Conservation (phyloP, 192 early-diverging fungal species). For the Rhizoclosmatium sp. region DNA sequence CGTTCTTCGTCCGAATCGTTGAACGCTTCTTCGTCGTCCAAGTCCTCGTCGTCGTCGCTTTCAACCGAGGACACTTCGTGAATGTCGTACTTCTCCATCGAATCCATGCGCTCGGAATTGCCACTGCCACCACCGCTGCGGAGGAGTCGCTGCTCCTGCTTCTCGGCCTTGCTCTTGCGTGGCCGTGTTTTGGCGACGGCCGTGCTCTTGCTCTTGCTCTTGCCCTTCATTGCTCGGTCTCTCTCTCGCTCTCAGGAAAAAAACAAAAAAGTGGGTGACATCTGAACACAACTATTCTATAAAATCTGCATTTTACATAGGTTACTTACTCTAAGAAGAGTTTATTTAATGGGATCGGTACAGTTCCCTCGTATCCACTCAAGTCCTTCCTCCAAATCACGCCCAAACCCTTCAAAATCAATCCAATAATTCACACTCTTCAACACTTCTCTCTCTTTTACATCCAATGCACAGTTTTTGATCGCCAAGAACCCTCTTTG, state of each 20-base stretch:
- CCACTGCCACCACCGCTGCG: neutral
- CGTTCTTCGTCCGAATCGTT: slow-evolving; percentile 83
- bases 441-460: neutral
- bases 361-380: too few relatives aligned
- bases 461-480: neutral
- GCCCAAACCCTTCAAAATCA: neutral
- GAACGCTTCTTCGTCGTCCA: slow-evolving; percentile 91
- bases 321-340: too few relatives aligned
- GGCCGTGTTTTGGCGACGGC: neutral
- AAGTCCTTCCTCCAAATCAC: slow-evolving; percentile 3
- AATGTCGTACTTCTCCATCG: slow-evolving; percentile 55
- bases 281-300: too few relatives aligned
- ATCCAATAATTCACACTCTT: neutral
- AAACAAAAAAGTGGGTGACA: neutral
- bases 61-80: slow-evolving; percentile 81
- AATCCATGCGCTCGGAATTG: slow-evolving; percentile 10
- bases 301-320: too few relatives aligned
- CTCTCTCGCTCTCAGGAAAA: neutral
- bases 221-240: neutral
- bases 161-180: neutral
- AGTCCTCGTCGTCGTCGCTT: slow-evolving; percentile 93
- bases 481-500: neutral
- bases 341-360: too few relatives aligned
- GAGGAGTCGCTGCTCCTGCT: slow-evolving; percentile 4
- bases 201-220: neutral